Evolutionary conservation across 441 rosid genomes (phyloP).

Genomic region (Corymbia citriodora): DNA sequence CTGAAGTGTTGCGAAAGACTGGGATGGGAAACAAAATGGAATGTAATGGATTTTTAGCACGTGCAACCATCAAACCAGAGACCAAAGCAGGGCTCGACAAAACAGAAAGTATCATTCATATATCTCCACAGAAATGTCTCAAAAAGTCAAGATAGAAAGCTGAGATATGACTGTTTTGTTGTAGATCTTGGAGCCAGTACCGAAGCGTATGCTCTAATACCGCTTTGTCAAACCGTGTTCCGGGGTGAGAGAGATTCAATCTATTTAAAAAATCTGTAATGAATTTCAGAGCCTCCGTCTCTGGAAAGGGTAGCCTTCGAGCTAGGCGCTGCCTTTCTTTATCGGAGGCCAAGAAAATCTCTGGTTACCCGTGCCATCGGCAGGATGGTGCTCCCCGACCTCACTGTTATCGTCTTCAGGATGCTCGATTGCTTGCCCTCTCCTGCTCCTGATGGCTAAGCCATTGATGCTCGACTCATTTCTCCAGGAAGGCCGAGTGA

Average conservation of each 20-base stretch:
- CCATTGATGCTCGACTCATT: constrained; percentile 59
- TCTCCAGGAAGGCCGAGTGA: constrained; percentile 76
- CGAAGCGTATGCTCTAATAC: too few species aligned
- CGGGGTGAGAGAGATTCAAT: too few species aligned
- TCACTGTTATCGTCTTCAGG: constrained; percentile 40
- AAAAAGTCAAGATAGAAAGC: too few species aligned
- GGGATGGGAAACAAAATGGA: neutral
- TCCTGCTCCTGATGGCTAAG: constrained; percentile 33
- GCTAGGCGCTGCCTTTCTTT: constrained; percentile 15
- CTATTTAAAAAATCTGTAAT: too few species aligned
- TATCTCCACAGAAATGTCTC: too few species aligned
- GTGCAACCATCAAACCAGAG: neutral
- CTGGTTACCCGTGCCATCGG: constrained; percentile 43
- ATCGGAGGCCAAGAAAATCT: constrained; percentile 86
- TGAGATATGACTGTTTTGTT: too few species aligned
- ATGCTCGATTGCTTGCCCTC: constrained; percentile 31
- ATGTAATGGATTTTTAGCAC: neutral
- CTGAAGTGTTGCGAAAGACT: neutral
- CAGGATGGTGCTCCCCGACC: constrained; percentile 22
- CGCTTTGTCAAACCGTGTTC: too few species aligned
- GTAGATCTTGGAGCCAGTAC: too few species aligned
- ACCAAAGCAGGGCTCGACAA: neutral
- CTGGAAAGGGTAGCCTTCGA: constrained; percentile 10
- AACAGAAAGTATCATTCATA: neutral
- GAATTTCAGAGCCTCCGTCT: too few species aligned